Conservation (phyloP, 176 grass and related monocot species). For the Cocos nucifera region DNA sequence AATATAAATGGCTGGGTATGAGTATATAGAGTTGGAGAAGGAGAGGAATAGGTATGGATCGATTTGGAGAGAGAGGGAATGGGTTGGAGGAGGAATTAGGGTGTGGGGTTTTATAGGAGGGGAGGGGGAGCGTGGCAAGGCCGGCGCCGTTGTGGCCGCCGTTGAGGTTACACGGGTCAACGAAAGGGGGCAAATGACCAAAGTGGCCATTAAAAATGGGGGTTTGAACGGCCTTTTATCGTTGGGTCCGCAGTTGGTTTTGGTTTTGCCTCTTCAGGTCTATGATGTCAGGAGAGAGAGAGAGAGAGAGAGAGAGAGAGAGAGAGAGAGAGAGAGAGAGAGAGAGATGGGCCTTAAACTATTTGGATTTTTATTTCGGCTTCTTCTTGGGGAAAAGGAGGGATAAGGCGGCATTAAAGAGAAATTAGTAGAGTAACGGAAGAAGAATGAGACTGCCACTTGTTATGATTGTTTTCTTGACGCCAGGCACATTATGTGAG, state of each 20-base stretch:
- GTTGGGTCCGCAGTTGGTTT: no score
- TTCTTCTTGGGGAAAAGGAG: neutral
- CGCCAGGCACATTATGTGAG: slow-evolving; percentile 6
- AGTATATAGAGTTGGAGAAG: slow-evolving; percentile 38
- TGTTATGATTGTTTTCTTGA: slow-evolving; percentile 36
- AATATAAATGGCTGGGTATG: slow-evolving; percentile 18
- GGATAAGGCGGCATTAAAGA: neutral
- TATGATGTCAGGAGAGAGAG: neutral
- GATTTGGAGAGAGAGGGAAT: slow-evolving; percentile 17
- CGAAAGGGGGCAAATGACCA: slow-evolving; percentile 17
- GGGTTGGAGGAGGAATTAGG: neutral
- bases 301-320: no score
- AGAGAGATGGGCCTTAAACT: neutral
- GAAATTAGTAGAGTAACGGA: slow-evolving; percentile 19
- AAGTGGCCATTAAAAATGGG: neutral
- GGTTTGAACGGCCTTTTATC: no score
- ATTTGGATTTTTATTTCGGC: neutral
- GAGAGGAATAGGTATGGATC: neutral
- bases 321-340: no score
- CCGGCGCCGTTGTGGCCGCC: slow-evolving; percentile 41
- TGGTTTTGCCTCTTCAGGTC: neutral
- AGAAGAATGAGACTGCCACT: slow-evolving; percentile 35
- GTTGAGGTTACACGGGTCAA: slow-evolving; percentile 43
- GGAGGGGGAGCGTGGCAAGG: slow-evolving; percentile 5
- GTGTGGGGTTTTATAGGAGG: slow-evolving; percentile 11